Evolutionary conservation across 805 yeast species (phyloP), one percentile per base, ranked within the genome.

Genomic region (Candida caryicola): DNA sequence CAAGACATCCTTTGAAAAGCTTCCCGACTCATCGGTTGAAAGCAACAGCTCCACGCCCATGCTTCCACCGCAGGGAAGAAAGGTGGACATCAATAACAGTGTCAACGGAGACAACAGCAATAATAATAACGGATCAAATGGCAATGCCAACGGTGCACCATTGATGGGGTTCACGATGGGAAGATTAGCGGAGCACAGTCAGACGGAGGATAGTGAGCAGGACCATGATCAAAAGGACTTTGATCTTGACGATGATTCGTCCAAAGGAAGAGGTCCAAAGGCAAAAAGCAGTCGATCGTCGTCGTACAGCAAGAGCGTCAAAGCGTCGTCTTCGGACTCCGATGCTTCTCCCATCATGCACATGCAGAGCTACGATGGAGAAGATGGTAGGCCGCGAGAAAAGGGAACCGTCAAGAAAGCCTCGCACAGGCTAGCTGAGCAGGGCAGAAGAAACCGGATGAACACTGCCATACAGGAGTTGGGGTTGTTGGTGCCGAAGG

Each of bases 361-460:
- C 31, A 33, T 12, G 10, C 34, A 33, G 26, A 30, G 27, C 15
- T 40, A 37, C 10, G 29, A 34, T 29, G 47, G 41, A 13, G 23
- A 23, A 12, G 23, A 27, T 15, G 23, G 17, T 3, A 30, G 30
- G n/a, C 21, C 28, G 10, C 18, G 44, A 4, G 54, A 63, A 29
- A 60, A 67, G 38, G 74, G 77, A 2, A 59, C 65, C 8, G 70
- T 75, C 19, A 82, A 84, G 56, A 81, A 82, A 51, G 77, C 83
- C 2, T 77, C 78, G 29, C 99, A 91, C 61, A 90, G 91, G 57
- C 73, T 87, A 12, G 98, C 99, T 0, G 99, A 91, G 62, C 97
- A 93, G 61, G 98, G 96, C 12, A 74, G 99, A 37, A 76, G 99
- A 50, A 90, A 91, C 59, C 72, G 99, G 45, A 84, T 91, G 82